phyloP scores from a whole-genome alignment of 148 eudicot species.

The Heliosperma pusillum region DNA sequence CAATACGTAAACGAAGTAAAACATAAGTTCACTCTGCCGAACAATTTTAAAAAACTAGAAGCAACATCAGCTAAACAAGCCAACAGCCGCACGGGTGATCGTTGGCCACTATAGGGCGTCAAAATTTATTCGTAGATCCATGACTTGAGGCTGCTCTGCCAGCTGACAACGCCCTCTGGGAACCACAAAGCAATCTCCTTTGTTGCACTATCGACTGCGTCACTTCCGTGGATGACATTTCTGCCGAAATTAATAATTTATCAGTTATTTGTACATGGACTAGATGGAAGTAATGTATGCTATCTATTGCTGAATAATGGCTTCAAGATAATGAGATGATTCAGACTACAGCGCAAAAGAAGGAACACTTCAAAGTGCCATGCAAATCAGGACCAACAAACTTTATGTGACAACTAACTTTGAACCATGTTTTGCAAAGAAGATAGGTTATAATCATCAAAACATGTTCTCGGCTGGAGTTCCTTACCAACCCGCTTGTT shows the following conservation, averaged over 20 bases:
- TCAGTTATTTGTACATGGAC: neutral
- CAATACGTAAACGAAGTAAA: neutral
- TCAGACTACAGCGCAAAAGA: neutral
- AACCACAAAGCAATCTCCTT: constrained; percentile 95
- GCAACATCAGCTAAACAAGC: neutral
- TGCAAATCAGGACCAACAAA: no score
- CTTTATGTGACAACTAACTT: no score
- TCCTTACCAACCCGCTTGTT: no score
- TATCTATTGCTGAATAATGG: no score
- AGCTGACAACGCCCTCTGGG: constrained; percentile 68
- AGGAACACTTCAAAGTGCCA: no score
- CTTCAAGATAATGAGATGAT: no score
- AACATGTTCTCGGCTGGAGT: no score
- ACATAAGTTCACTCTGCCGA: constrained; percentile 8
- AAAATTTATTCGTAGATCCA: constrained; percentile 70
- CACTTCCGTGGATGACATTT: constrained; percentile 90
- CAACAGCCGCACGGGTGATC: neutral
- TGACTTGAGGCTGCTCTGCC: constrained; percentile 77
- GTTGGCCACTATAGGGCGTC: neutral
- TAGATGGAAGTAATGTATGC: neutral
- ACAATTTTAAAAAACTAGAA: constrained; percentile 3
- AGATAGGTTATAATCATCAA: no score
- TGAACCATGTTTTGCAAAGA: no score
- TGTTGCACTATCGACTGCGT: constrained; percentile 75
- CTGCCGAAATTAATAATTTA: constrained; percentile 27